Conservation (phyloP, 306 rosid species). For the Begonia loranthoides region DNA sequence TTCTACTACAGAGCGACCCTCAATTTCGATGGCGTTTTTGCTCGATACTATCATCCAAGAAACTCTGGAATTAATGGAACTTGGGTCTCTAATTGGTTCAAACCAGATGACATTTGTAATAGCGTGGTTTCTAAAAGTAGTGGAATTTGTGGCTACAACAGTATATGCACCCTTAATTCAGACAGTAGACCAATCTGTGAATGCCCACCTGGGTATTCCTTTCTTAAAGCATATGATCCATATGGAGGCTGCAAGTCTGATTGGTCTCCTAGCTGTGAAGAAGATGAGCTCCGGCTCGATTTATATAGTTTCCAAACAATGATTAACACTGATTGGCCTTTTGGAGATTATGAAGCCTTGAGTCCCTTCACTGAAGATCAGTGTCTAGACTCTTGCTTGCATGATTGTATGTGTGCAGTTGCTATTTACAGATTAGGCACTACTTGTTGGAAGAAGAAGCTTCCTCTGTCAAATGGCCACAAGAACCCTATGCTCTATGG, state of each 20-base stretch:
- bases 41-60: slow-evolving; percentile 18
- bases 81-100: slow-evolving; percentile 6
- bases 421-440: background rate
- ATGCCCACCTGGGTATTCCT: slow-evolving; percentile 18
- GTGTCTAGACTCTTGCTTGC: slow-evolving; percentile 24
- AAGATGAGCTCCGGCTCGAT: slow-evolving; percentile 7
- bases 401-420: slow-evolving; percentile 15
- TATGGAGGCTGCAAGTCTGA: slow-evolving; percentile 16
- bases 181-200: slow-evolving; percentile 17
- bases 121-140: background rate
- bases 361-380: slow-evolving; percentile 13
- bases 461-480: slow-evolving; percentile 13
- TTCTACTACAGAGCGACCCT: slow-evolving; percentile 30
- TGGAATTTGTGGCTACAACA: slow-evolving; percentile 38
- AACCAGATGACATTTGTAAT: slow-evolving; percentile 21
- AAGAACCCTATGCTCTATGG: background rate
- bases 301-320: slow-evolving; percentile 10
- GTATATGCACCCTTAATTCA: slow-evolving; percentile 20
- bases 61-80: background rate
- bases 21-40: slow-evolving; percentile 37
- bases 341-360: slow-evolving; percentile 10
- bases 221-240: slow-evolving; percentile 11
- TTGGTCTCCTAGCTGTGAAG: slow-evolving; percentile 15
- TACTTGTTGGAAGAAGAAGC: slow-evolving; percentile 12
- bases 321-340: slow-evolving; percentile 21